Evolutionary conservation across 2,329 filamentous ascomycete genomes (phyloP).

Genomic region (Pyrenophora tritici-repentis): DNA sequence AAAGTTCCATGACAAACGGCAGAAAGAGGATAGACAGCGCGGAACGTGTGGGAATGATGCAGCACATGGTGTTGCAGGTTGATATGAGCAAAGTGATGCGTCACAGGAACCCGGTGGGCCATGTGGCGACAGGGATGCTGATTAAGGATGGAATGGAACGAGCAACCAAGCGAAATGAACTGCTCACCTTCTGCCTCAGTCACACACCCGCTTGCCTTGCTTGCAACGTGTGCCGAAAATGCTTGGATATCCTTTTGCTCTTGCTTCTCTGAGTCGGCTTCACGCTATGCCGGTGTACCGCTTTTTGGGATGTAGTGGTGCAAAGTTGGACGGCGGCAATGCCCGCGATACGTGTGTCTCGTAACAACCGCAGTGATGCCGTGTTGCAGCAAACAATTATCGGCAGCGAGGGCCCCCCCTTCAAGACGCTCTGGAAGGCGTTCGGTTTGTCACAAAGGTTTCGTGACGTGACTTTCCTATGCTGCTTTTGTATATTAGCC

Average conservation of each 20-base stretch:
- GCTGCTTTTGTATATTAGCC: slow-evolving; percentile 38
- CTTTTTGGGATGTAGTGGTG: too few relatives aligned
- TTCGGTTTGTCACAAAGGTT: too few relatives aligned
- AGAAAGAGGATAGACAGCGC: slow-evolving; percentile 4
- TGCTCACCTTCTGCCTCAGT: slow-evolving; percentile 36
- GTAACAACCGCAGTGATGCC: slow-evolving; percentile 10
- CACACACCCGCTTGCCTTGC: slow-evolving; percentile 11
- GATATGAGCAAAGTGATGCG: slow-evolving; percentile 35
- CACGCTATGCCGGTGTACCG: too few relatives aligned
- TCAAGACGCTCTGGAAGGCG: slow-evolving; percentile 20
- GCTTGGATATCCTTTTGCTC: too few relatives aligned
- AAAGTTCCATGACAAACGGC: slow-evolving; percentile 9
- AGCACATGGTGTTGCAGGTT: slow-evolving; percentile 39
- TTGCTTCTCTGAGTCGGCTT: too few relatives aligned
- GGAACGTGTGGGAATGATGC: slow-evolving; percentile 21
- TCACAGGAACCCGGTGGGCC: slow-evolving; percentile 31
- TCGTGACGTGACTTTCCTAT: slow-evolving; percentile 10
- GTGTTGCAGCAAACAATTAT: background rate
- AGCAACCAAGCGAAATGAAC: slow-evolving; percentile 37
- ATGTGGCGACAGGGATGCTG: slow-evolving; percentile 43
- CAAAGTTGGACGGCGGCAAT: slow-evolving; percentile 1
- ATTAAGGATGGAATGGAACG: slow-evolving; percentile 17
- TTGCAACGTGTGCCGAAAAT: slow-evolving; percentile 10
- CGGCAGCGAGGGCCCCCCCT: background rate
- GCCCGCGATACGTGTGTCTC: slow-evolving; percentile 2